Conservation (phyloP, 176 grass and related monocot genomes). For the Otatea glauca region DNA sequence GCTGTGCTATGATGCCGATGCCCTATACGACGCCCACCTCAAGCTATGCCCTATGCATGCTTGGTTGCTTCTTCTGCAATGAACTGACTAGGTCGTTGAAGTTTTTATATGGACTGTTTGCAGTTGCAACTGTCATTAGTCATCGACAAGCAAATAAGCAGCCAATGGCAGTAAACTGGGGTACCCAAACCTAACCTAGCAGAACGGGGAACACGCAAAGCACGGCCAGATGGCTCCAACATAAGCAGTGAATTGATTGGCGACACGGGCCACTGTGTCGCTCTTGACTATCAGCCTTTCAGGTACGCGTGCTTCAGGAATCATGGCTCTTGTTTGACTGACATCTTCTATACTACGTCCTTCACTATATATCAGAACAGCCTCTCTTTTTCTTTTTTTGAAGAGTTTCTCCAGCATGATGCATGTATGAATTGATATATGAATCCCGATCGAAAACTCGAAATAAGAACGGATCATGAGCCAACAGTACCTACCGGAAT, state of each 20-base stretch:
- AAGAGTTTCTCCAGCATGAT: neutral
- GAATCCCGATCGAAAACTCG: neutral
- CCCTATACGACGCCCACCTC: no score
- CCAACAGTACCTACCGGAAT: neutral
- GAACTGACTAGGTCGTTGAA: neutral
- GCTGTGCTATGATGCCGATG: no score
- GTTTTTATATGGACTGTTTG: neutral
- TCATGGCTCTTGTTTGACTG: conserved; percentile 4
- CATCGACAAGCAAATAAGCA: neutral
- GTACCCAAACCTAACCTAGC: neutral
- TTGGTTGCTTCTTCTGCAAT: neutral
- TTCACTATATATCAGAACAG: no score
- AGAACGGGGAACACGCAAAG: neutral
- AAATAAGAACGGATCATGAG: neutral
- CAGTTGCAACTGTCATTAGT: conserved; percentile 10
- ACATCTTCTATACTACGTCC: neutral
- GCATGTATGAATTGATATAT: neutral
- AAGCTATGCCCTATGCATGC: no score
- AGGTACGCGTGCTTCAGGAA: conserved; percentile 40
- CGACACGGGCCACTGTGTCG: neutral
- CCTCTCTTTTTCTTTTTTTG: no score
- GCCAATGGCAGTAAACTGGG: neutral
- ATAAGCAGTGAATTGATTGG: conserved; percentile 8
- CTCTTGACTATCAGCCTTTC: conserved; percentile 6
- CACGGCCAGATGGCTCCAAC: conserved; percentile 37